A percentile compares a stretch with the other conserved stretches of the same genome.
phyloP scores from a whole-genome alignment of 139 green algal genomes.

The Coccomyxa sp. region DNA sequence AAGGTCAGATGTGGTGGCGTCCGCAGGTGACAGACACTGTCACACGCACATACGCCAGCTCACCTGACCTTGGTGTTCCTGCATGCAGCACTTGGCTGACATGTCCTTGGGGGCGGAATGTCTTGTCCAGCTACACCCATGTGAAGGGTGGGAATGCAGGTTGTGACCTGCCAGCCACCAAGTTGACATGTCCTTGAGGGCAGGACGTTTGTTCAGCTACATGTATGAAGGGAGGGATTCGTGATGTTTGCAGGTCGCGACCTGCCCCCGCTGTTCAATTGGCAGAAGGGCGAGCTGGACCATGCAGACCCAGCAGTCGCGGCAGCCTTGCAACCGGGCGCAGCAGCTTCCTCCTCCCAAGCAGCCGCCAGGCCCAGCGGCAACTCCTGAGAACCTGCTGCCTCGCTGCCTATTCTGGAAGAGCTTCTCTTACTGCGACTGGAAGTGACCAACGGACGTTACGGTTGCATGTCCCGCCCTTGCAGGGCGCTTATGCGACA shows the following conservation, averaged over 20 bases:
- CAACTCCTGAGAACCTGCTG: no score
- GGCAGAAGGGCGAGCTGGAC: conserved; percentile 78
- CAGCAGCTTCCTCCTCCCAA: neutral
- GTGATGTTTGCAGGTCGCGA: conserved; percentile 43
- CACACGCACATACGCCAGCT: no score
- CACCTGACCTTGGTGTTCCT: neutral
- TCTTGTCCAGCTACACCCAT: neutral
- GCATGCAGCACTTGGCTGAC: neutral
- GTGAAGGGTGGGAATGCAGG: neutral
- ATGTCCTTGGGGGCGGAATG: neutral
- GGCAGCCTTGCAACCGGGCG: neutral
- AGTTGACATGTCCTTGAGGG: neutral
- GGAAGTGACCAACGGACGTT: no score
- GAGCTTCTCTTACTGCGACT: no score
- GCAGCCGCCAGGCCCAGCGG: no score
- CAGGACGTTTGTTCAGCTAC: no score
- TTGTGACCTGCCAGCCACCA: neutral
- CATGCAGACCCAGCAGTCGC: conserved; percentile 21
- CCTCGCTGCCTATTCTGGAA: no score
- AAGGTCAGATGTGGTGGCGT: no score
- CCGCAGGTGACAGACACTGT: no score
- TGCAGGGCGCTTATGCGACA: no score
- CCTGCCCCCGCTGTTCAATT: conserved; percentile 92
- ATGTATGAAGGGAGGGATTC: neutral
- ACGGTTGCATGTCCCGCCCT: no score